phyloP scores from a whole-genome alignment of 345 rosid species.

The Brassica cretica region DNA sequence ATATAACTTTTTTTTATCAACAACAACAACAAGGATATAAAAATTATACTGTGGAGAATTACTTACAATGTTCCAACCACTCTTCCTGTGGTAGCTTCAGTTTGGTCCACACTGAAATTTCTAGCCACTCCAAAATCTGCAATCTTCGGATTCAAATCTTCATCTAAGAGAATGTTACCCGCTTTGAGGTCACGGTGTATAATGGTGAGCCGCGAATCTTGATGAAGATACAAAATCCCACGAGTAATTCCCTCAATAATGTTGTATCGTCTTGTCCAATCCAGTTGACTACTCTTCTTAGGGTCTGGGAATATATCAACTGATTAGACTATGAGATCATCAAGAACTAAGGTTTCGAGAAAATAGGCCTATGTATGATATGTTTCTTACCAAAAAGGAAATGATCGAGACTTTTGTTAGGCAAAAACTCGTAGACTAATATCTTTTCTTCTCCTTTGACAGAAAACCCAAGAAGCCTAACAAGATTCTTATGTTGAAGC shows the following conservation, averaged over 20 bases:
- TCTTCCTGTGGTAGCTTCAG: constrained; percentile 18
- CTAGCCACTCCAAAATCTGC: constrained; percentile 32
- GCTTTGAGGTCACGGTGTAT: constrained; percentile 40
- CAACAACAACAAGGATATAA: background rate
- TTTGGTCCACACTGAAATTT: constrained; percentile 16
- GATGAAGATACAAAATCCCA: constrained; percentile 38
- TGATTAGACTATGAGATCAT: background rate
- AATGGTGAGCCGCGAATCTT: constrained; percentile 40
- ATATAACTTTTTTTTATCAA: constrained; percentile 10
- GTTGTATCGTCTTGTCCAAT: constrained; percentile 28
- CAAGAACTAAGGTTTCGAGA: background rate
- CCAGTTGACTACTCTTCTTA: constrained; percentile 11
- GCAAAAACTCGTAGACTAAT: constrained; percentile 45
- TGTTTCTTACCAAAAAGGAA: constrained; percentile 11
- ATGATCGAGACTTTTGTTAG: constrained; percentile 48
- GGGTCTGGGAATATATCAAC: constrained; percentile 31
- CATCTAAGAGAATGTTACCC: constrained; percentile 34
- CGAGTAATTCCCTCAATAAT: constrained; percentile 31
- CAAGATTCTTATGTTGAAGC: constrained; percentile 29
- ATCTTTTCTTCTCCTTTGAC: constrained; percentile 42
- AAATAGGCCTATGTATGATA: background rate
- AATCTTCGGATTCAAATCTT: constrained; percentile 18
- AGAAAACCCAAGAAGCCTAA: constrained; percentile 50
- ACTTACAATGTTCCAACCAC: constrained; percentile 35
- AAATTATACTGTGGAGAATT: background rate